These are phyloP conservation scores for Fusarium staphyleae DNA, from an alignment of 2,329 filamentous ascomycete genomes.

Conservation along the genomic window DNA sequence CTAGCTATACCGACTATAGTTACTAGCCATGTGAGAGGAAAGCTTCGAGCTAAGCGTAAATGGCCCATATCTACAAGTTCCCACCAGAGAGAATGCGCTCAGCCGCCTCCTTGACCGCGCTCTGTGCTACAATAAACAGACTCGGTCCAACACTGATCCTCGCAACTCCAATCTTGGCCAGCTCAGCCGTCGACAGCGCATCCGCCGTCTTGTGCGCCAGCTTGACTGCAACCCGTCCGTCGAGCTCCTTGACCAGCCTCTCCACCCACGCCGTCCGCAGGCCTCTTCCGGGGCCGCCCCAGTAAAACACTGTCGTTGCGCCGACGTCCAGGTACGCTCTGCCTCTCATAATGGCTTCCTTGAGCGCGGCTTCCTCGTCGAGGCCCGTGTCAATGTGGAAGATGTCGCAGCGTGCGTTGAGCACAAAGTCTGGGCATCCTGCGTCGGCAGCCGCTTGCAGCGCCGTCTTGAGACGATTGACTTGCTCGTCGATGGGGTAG, in stretches of 20 bases:
- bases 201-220: slow-evolving; percentile 45
- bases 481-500: slow-evolving; percentile 54
- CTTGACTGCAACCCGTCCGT: slow-evolving; percentile 58
- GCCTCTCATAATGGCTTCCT: slow-evolving; percentile 60
- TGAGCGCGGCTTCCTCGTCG: slow-evolving; percentile 47
- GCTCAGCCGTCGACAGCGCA: slow-evolving; percentile 52
- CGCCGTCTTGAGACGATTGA: slow-evolving; percentile 53
- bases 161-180: slow-evolving; percentile 59
- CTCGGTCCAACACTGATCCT: slow-evolving; percentile 63
- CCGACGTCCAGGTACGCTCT: slow-evolving; percentile 65
- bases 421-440: slow-evolving; percentile 61
- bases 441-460: slow-evolving; percentile 52
- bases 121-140: slow-evolving; percentile 52
- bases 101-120: slow-evolving; percentile 47
- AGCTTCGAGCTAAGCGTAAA: not conserved
- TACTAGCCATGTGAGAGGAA: too few relatives aligned
- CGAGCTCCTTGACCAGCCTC: slow-evolving; percentile 55
- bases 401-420: slow-evolving; percentile 66
- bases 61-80: slow-evolving; percentile 11
- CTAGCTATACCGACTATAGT: too few relatives aligned
- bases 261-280: slow-evolving; percentile 56
- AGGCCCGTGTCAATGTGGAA: slow-evolving; percentile 46
- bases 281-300: slow-evolving; percentile 57
- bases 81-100: slow-evolving; percentile 42
- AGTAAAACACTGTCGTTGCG: slow-evolving; percentile 67